These are phyloP conservation scores for Ustilago crameri DNA, from an alignment of 1,284 basidiomycete genomes.

Conservation along the genomic window DNA sequence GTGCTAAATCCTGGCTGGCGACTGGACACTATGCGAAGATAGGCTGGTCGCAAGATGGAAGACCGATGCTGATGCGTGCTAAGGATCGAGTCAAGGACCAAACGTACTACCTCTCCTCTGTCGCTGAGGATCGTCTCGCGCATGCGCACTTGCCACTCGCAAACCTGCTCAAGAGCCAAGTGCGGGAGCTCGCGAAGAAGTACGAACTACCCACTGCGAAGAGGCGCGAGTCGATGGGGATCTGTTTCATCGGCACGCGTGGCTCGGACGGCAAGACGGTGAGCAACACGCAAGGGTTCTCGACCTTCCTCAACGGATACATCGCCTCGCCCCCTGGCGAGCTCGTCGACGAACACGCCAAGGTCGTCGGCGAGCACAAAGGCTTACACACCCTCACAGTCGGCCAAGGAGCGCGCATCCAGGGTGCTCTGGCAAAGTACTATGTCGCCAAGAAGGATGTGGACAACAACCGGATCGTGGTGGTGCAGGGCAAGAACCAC, in stretches of 20 bases:
- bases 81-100: conserved; percentile 79
- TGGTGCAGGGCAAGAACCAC: conserved; percentile 81
- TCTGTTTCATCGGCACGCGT: conserved; percentile 88
- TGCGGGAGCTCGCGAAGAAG: conserved; percentile 80
- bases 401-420: conserved; percentile 79
- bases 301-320: conserved; percentile 73
- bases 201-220: conserved; percentile 80
- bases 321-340: conserved; percentile 76
- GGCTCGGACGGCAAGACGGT: conserved; percentile 66
- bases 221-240: conserved; percentile 89
- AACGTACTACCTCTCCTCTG: conserved; percentile 84
- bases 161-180: conserved; percentile 70
- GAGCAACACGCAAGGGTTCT: conserved; percentile 34
- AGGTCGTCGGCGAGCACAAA: conserved; percentile 75
- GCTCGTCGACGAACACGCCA: conserved; percentile 75
- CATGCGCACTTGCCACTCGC: conserved; percentile 76
- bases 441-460: conserved; percentile 82
- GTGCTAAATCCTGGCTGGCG: conserved; percentile 73
- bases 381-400: conserved; percentile 91
- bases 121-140: conserved; percentile 46
- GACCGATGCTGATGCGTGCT: conserved; percentile 50
- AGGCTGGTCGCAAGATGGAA: conserved; percentile 71
- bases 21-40: conserved; percentile 88
- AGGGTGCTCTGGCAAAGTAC: conserved; percentile 75
- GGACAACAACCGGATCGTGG: conserved; percentile 75